phyloP scores from a whole-genome alignment of 1,284 basidiomycete species.

The Mrakiaceae sp. region DNA sequence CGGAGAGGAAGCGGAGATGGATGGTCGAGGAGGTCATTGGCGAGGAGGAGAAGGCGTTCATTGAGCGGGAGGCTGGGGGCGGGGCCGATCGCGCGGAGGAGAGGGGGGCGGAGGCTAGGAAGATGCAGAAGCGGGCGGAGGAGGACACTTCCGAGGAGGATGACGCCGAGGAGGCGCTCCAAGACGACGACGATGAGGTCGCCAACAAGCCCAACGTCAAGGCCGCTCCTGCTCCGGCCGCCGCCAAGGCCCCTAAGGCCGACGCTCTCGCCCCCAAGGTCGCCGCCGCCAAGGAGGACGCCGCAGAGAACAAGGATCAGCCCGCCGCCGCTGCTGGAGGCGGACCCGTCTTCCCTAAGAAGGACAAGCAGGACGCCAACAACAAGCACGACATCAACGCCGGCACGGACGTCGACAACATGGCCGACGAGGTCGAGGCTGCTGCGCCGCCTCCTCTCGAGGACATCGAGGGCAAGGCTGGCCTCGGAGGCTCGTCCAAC shows the following conservation, averaged over 20 bases:
- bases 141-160: conserved; percentile 22
- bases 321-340: not conserved
- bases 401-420: conserved; percentile 80
- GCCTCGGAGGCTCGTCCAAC: not conserved
- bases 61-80: not conserved
- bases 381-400: conserved; percentile 49
- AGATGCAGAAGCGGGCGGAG: conserved; percentile 22
- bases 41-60: conserved; percentile 8
- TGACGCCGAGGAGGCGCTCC: conserved; percentile 22
- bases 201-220: conserved; percentile 22
- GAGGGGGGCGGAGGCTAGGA: conserved; percentile 12
- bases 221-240: conserved; percentile 15
- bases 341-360: conserved; percentile 17
- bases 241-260: conserved; percentile 23
- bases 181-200: conserved; percentile 25
- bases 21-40: conserved; percentile 10
- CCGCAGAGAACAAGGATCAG: conserved; percentile 26
- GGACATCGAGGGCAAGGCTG: conserved; percentile 5
- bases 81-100: conserved; percentile 17
- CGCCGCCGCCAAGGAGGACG: conserved; percentile 5
- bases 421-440: conserved; percentile 46
- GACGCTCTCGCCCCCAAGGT: conserved; percentile 16
- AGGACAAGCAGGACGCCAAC: conserved; percentile 20
- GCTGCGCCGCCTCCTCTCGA: conserved; percentile 31
- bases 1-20: conserved; percentile 16